These are phyloP conservation scores for Geranium brycei DNA, from an alignment of 345 rosid genomes.

Conservation along the genomic window DNA sequence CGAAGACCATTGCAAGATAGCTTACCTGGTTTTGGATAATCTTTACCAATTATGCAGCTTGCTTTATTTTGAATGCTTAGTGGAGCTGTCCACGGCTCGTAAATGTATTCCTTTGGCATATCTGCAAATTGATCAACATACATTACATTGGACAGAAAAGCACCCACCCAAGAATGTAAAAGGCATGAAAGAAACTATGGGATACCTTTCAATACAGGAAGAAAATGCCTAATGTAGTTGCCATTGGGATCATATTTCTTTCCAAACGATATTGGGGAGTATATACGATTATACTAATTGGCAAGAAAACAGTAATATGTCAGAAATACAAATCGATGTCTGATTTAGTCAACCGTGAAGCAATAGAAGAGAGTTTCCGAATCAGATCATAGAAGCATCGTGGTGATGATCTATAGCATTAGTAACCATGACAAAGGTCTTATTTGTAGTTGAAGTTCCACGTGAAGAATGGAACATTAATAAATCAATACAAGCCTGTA, in stretches of 20 bases:
- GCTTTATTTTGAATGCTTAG: conserved; percentile 63
- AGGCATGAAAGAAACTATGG: conserved; percentile 2
- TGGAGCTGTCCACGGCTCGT: conserved; percentile 97
- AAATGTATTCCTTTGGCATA: conserved; percentile 88
- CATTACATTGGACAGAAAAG: conserved; percentile 1
- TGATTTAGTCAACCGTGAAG: not conserved
- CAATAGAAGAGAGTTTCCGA: not conserved
- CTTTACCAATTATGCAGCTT: conserved; percentile 71
- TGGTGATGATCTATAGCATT: too few species aligned
- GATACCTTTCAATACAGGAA: conserved; percentile 81
- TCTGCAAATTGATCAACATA: conserved; percentile 29
- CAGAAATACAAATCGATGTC: not conserved
- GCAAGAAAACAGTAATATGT: conserved; percentile 5
- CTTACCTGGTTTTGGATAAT: conserved; percentile 82
- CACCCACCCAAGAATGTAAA: not conserved
- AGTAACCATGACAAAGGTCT: too few species aligned
- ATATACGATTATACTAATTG: conserved; percentile 69
- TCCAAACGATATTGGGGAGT: conserved; percentile 78
- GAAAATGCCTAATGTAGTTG: conserved; percentile 69
- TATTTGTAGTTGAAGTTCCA: not conserved
- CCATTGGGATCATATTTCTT: conserved; percentile 88
- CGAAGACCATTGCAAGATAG: not conserved
- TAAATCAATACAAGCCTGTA: not conserved
- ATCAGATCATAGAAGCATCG: not conserved
- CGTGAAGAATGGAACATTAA: not conserved